phyloP scores from a whole-genome alignment of 2,329 filamentous ascomycete species.

The Teratosphaeria gauchensis region DNA sequence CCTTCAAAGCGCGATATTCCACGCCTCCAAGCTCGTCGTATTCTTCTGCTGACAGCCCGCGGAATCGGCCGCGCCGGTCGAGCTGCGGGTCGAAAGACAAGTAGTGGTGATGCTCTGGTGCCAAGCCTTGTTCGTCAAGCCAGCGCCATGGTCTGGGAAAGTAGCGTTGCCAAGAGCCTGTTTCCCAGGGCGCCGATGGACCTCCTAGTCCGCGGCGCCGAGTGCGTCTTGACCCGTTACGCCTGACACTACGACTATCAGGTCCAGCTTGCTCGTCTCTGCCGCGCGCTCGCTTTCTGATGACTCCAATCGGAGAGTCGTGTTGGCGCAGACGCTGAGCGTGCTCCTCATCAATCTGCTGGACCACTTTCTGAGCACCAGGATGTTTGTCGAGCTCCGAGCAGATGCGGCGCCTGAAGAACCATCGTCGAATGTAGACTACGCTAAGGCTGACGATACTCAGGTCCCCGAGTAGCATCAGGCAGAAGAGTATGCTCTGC shows the following conservation, averaged over 20 bases:
- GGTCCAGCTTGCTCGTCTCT: background rate
- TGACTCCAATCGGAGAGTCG: background rate
- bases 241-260: background rate
- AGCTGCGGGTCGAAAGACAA: slow-evolving; percentile 1
- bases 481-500: slow-evolving; percentile 8
- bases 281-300: background rate
- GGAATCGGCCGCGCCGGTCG: background rate
- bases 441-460: slow-evolving; percentile 9
- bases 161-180: background rate
- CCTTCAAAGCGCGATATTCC: background rate
- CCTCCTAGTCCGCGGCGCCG: background rate
- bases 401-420: slow-evolving; percentile 6
- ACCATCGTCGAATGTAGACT: slow-evolving; percentile 6
- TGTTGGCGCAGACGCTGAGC: background rate
- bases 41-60: background rate
- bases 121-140: background rate
- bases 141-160: background rate
- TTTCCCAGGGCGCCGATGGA: background rate
- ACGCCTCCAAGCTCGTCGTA: background rate
- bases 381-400: background rate
- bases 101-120: slow-evolving; percentile 1
- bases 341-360: slow-evolving; percentile 1
- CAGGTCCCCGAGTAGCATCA: slow-evolving; percentile 9
- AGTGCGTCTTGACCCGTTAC: background rate
- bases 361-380: background rate